Base-by-base conservation (phyloP, 2,329 filamentous ascomycete genomes). In the Stachybotrys chartarum region DNA sequence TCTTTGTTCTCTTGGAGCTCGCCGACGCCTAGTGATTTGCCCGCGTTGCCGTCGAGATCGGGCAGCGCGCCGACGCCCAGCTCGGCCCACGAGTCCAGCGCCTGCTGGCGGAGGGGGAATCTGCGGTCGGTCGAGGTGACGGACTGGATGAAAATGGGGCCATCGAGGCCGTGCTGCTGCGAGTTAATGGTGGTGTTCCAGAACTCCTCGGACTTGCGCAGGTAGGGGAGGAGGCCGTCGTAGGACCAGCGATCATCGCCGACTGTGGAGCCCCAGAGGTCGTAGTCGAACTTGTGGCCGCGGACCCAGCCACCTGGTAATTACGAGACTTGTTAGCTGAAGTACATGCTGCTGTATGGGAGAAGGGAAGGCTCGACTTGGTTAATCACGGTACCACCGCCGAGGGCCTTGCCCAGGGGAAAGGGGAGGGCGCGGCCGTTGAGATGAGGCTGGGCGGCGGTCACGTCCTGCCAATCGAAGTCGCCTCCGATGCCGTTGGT, bases 181-280 rank as follows among this genome's bases (percentile, higher is more conserved):
- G 62, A 18, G 30, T 74, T 60, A 24, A 50, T 31, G 11, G 48
- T 31, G 7, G 61, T 39, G 63, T 62, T 35, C 63, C 64, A 11
- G 53, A 50, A 50, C 12, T 24, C 55, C 58, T 75, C 73, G 0
- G 67, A 58, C 55, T 70, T 73, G 30, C 63, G 59, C 48, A 76
- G 68, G 60, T 75, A 81, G 4, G 73, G 73, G 30, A 74, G 66
- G 44, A 79, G 66, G 8, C 69, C 68, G 4, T 75, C 63, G 51
- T 74, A 76, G 54, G 68, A 70, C 72, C 77, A 81, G 10, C 65
- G 60, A 4, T 67, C 30, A 55, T 79, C 75, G 7, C 32, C 35
- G 47, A 63, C 53, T 46, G 57, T 30, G 18, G 62, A 24, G 49
- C 59, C 30, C 77, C 75, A 78, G 32, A 69, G 64, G 42, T 78